Percentiles rank a stretch among this genome's conserved stretches.
These are phyloP conservation scores for Solanum pennellii DNA, from an alignment of 257 asterid species.

Conservation along the genomic window DNA sequence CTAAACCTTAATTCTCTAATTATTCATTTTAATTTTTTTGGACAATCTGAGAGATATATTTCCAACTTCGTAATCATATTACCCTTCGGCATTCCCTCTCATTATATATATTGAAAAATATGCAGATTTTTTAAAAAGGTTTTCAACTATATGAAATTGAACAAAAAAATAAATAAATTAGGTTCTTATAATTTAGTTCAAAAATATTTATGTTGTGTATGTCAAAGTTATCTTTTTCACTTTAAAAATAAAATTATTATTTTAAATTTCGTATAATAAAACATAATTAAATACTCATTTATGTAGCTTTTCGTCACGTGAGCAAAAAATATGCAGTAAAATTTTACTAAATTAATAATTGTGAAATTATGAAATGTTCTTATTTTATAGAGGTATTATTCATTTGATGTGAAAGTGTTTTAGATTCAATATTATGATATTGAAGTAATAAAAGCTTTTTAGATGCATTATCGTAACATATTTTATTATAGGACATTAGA, in stretches of 20 bases:
- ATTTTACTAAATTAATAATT: no score
- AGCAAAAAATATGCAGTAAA: no score
- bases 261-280: no score
- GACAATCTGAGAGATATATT: not conserved
- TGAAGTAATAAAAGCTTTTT: no score
- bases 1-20: not conserved
- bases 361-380: no score
- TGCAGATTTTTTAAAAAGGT: not conserved
- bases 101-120: not conserved
- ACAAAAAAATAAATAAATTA: no score
- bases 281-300: no score
- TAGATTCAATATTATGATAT: not conserved
- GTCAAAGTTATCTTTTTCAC: not conserved
- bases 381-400: no score
- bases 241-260: no score
- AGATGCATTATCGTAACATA: no score
- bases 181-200: no score
- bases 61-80: not conserved
- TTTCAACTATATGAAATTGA: not conserved
- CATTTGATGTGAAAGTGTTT: not conserved
- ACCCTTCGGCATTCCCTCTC: not conserved
- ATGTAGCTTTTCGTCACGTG: not conserved
- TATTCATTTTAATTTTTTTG: not conserved
- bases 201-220: no score
- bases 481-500: not conserved